Evolutionary conservation across 768 basidiomycete species (phyloP).

Genomic region (Hericium coralloides): DNA sequence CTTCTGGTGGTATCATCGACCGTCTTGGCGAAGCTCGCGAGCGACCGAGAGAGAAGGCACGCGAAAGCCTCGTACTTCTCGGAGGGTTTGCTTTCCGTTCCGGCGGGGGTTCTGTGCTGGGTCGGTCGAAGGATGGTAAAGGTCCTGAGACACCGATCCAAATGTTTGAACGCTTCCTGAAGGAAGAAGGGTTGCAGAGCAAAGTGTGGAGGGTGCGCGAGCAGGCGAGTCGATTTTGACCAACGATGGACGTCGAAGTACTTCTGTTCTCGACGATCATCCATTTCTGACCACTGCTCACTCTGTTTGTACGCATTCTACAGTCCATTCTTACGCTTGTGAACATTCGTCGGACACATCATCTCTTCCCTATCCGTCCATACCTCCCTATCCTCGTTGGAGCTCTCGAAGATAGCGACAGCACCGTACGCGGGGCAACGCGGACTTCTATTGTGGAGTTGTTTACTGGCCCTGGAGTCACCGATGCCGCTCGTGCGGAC

Average conservation of each 20-base stretch:
- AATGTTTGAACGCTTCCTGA: conserved; percentile 63
- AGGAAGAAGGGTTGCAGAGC: conserved; percentile 64
- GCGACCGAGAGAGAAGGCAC: conserved; percentile 61
- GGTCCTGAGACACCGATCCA: conserved; percentile 58
- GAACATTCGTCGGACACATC: conserved; percentile 60
- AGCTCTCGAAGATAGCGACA: conserved; percentile 83
- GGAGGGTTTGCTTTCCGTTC: conserved; percentile 64
- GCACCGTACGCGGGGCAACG: conserved; percentile 81
- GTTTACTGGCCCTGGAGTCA: conserved; percentile 76
- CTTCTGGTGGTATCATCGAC: conserved; percentile 72
- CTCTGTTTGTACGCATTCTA: not conserved
- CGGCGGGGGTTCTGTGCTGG: conserved; percentile 33
- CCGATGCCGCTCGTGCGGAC: conserved; percentile 83
- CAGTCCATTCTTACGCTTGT: conserved; percentile 57
- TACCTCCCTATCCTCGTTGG: conserved; percentile 78
- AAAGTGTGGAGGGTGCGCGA: conserved; percentile 85
- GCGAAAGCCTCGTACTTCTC: conserved; percentile 65
- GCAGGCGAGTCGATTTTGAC: conserved; percentile 46
- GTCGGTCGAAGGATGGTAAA: conserved; percentile 45
- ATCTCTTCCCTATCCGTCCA: conserved; percentile 70
- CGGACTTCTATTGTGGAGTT: conserved; percentile 73
- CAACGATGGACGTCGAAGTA: no score
- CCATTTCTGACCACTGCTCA: not conserved
- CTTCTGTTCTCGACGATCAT: not conserved
- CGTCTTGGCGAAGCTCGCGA: conserved; percentile 74